Evolutionary conservation across 352 stramenopile genomes (phyloP).

Genomic region (Globisporangium echinulatum): DNA sequence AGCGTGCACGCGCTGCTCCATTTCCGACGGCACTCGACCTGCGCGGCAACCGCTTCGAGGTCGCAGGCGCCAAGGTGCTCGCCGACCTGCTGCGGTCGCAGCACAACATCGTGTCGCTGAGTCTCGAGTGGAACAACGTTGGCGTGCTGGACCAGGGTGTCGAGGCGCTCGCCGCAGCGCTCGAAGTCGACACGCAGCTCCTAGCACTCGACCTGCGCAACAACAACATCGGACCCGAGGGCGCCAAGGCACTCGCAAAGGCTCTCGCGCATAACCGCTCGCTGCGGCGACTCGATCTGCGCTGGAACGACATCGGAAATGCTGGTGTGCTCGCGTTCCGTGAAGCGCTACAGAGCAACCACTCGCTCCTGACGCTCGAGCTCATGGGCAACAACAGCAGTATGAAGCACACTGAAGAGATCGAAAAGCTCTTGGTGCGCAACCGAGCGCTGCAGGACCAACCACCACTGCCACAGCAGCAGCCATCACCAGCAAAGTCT

Average conservation of each 20-base stretch:
- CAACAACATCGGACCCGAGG: constrained; percentile 76
- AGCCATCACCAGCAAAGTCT: neutral
- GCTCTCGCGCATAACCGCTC: constrained; percentile 54
- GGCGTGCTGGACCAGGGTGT: constrained; percentile 70
- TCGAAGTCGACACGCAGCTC: constrained; percentile 61
- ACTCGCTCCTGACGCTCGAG: constrained; percentile 52
- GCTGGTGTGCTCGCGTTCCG: constrained; percentile 62
- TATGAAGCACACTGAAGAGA: constrained; percentile 59
- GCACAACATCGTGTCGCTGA: constrained; percentile 53
- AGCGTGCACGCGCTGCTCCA: constrained; percentile 30
- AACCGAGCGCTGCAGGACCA: constrained; percentile 46
- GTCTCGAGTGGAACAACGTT: constrained; percentile 82
- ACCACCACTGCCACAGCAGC: neutral
- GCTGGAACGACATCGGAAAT: constrained; percentile 81
- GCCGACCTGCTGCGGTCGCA: constrained; percentile 43
- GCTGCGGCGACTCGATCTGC: constrained; percentile 67
- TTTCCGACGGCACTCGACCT: constrained; percentile 51
- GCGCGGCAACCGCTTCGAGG: constrained; percentile 72
- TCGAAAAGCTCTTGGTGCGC: constrained; percentile 44
- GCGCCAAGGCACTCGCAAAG: constrained; percentile 51
- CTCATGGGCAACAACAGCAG: constrained; percentile 76
- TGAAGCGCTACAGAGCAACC: constrained; percentile 65
- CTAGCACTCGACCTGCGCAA: constrained; percentile 74
- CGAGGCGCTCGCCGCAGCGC: constrained; percentile 45
- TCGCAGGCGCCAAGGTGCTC: constrained; percentile 38